Evolutionary conservation across 176 grass and related monocot species (phyloP).

Genomic region (Rhynchospora tenuis): DNA sequence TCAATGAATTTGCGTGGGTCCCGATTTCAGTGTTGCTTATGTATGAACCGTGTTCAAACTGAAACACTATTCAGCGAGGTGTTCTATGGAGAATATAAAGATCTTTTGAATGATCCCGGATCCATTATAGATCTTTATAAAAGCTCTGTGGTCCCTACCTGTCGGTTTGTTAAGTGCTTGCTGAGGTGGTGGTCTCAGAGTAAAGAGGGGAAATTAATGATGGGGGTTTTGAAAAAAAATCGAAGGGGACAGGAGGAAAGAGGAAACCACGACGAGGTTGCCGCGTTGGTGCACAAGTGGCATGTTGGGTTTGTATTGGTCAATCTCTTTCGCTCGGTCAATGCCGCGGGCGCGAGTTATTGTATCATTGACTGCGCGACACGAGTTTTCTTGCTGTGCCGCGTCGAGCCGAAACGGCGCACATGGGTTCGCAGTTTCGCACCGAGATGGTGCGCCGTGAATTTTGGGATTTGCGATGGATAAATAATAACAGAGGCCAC

Average conservation of each 20-base stretch:
- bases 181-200: neutral
- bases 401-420: neutral
- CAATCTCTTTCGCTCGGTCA: neutral
- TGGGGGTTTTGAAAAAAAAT: neutral
- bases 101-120: neutral
- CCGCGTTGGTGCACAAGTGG: no score
- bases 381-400: neutral
- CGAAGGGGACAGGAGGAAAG: neutral
- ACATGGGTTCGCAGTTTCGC: neutral
- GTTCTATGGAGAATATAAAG: neutral
- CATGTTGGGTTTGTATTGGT: neutral
- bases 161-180: neutral
- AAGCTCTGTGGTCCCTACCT: neutral
- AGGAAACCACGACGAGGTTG: slow-evolving; percentile 19
- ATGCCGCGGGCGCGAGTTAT: neutral
- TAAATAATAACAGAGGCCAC: neutral
- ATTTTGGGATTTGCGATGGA: neutral
- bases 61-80: neutral
- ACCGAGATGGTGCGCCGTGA: neutral
- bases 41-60: neutral
- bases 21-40: neutral
- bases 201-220: neutral
- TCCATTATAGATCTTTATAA: neutral
- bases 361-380: neutral
- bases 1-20: neutral